Evolutionary conservation across 176 grass and related monocot genomes (phyloP), one percentile per base, ranked within the genome.

Genomic region (Echinochloa phyllopogon): DNA sequence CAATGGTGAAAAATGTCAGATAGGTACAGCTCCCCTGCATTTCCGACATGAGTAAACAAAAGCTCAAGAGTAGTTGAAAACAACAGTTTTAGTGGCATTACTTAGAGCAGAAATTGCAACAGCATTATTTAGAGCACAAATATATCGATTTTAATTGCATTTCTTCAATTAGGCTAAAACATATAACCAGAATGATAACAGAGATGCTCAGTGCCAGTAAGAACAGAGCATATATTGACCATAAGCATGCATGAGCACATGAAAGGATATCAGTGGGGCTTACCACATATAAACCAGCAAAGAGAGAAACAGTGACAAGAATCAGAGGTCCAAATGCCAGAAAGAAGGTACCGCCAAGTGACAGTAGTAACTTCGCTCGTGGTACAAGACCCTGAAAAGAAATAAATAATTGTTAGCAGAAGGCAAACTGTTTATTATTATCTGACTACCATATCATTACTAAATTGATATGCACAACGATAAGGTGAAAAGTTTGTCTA

Each of bases 311-410:
- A 0, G 83, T 91, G 44, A 98, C 27, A n/a, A 89, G 77, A 60
- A 99, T 96, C 65, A 94, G 61, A 81, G 93, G 93, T 58, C 89
- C 89, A 89, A 99, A 99, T 56, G 89, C 96, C 25, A 94, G 85
- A 65, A 96, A 96, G 82, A 99, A 96, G 36, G 96, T 99, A 37
- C 89, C 80, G 1, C 93, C 96, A 87, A 99, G 83, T 56, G 96
- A 96, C 41, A 99, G 73, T 8, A 96, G 84, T 82, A 92, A 65
- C 82, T 96, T 99, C 45, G 89, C 93, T 61, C 91, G 86, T 82
- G 96, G 96, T 79, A 98, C 64, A 76, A 95, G 89, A 85, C 96
- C 93, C 96, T 94, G 88, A 43, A 72, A 83, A 78, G 24, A 66
- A 80, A 89, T 17, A 70, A 64, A 67, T 16, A 60, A 36, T 10